Conservation (phyloP, 495 filamentous ascomycete species). For the Aspergillus heteromorphus region DNA sequence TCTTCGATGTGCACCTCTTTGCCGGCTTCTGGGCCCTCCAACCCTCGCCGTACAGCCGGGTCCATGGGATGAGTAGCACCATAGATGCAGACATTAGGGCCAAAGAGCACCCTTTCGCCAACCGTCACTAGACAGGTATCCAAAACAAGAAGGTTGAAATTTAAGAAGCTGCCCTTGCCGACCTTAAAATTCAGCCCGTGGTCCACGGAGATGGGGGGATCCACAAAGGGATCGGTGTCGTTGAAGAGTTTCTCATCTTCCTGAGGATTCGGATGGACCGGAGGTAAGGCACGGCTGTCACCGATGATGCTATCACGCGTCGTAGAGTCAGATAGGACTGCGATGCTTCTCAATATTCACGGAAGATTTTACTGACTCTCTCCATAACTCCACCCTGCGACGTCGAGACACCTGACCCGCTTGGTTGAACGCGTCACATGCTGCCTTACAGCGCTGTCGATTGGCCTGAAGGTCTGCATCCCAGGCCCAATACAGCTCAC, state of each 20-base stretch:
- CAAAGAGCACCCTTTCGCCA: constrained; percentile 70
- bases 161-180: constrained; percentile 63
- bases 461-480: constrained; percentile 48
- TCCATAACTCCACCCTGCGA: constrained; percentile 58
- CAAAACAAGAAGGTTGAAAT: constrained; percentile 66
- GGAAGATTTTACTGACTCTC: constrained; percentile 49
- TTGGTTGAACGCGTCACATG: constrained; percentile 56
- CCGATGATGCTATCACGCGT: constrained; percentile 43
- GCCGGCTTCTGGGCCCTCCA: constrained; percentile 66
- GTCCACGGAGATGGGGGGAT: constrained; percentile 64
- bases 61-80: constrained; percentile 68
- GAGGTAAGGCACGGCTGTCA: constrained; percentile 57
- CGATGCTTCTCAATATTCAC: neutral
- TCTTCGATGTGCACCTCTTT: constrained; percentile 71
- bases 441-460: constrained; percentile 52
- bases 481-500: constrained; percentile 45
- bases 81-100: constrained; percentile 66
- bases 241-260: constrained; percentile 54
- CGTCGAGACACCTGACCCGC: constrained; percentile 49
- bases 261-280: constrained; percentile 41
- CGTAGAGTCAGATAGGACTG: neutral
- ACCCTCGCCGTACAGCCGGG: constrained; percentile 60
- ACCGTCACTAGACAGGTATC: constrained; percentile 73
- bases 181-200: constrained; percentile 68
- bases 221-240: constrained; percentile 56